A percentile compares a stretch with the other conserved stretches of the same genome.
Evolutionary conservation across 163 green algal species (phyloP).

Genomic region (Chlamydomonas reinhardtii): DNA sequence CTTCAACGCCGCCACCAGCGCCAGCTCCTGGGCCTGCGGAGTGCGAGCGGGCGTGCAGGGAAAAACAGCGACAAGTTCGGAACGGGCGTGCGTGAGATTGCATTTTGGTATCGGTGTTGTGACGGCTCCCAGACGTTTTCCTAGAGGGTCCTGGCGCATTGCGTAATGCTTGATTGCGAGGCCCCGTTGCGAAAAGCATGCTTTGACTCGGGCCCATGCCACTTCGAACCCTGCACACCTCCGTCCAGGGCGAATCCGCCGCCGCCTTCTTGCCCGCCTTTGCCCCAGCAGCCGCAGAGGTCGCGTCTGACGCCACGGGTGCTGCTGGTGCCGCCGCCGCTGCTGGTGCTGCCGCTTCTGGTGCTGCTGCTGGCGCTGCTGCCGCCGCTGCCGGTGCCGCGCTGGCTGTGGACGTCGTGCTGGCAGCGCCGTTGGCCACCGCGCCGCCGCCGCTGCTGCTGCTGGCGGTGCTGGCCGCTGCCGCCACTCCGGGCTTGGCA

Average conservation of each 20-base stretch:
- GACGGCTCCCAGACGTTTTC: no score
- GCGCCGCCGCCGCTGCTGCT: slow-evolving; percentile 18
- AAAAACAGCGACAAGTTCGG: no score
- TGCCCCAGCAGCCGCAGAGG: background rate
- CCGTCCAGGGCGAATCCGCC: slow-evolving; percentile 72
- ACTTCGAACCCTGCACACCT: no score
- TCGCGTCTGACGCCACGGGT: background rate
- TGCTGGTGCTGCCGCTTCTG: background rate
- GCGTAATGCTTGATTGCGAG: no score
- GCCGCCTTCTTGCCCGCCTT: slow-evolving; percentile 51
- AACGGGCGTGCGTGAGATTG: no score
- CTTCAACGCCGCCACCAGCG: slow-evolving; percentile 90
- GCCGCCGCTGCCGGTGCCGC: background rate
- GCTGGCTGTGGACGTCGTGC: no score
- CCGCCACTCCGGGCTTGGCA: no score
- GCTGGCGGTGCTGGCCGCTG: slow-evolving; percentile 35
- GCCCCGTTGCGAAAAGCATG: no score
- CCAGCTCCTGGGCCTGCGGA: slow-evolving; percentile 79
- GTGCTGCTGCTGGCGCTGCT: background rate
- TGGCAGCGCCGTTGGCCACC: slow-evolving; percentile 1
- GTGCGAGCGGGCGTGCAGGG: background rate
- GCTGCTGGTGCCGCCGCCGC: background rate
- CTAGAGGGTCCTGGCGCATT: no score
- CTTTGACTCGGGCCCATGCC: no score
- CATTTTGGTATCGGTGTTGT: no score